These are phyloP conservation scores for Sanchytrium tribonematis DNA, from an alignment of 371 early-diverging fungal genomes.

Conservation along the genomic window DNA sequence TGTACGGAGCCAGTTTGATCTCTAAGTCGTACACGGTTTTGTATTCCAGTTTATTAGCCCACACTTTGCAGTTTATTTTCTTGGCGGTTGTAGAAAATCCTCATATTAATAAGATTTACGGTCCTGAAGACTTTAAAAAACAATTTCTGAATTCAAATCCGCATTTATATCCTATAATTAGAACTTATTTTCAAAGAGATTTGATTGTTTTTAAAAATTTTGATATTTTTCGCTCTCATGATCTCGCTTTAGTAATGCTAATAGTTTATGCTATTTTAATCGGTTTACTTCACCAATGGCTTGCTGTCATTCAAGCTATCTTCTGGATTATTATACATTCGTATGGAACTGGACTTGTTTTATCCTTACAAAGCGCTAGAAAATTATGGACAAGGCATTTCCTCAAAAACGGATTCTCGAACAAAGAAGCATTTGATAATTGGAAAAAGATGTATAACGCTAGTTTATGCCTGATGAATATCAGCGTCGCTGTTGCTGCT, in stretches of 20 bases:
- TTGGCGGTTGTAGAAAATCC: conserved; percentile 74
- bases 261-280: conserved; percentile 36
- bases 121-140: conserved; percentile 12
- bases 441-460: conserved; percentile 83
- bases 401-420: conserved; percentile 58
- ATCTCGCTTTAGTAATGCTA: conserved; percentile 40
- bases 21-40: conserved; percentile 48
- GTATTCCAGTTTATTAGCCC: conserved; percentile 58
- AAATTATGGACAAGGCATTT: conserved; percentile 67
- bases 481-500: conserved; percentile 25
- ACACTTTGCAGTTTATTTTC: conserved; percentile 60
- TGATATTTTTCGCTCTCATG: conserved; percentile 51
- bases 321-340: conserved; percentile 63
- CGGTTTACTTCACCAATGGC: conserved; percentile 23
- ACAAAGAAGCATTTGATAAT: conserved; percentile 55
- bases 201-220: conserved; percentile 62
- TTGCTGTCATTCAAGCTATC: conserved; percentile 31
- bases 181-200: conserved; percentile 43
- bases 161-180: not conserved
- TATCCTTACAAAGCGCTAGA: conserved; percentile 38
- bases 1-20: conserved; percentile 56
- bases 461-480: conserved; percentile 53
- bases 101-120: conserved; percentile 74
- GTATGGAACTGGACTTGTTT: conserved; percentile 37
- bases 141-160: not conserved